Conservation (phyloP, 495 filamentous ascomycete species). For the Pyronema omphalodes region DNA sequence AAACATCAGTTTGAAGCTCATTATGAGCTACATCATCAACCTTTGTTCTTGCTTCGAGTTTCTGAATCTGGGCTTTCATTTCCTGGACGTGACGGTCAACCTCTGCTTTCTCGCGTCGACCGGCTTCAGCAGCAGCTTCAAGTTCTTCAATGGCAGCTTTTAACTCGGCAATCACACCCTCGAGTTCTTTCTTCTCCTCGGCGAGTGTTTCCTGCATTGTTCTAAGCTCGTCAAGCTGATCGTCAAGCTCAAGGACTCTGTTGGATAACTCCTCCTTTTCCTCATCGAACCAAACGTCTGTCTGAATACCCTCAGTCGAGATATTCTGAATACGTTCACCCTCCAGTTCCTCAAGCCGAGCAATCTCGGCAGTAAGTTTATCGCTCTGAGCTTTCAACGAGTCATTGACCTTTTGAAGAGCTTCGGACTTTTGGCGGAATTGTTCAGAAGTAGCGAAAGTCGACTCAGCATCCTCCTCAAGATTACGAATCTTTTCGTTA, state of each 20-base stretch:
- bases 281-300: conserved; percentile 13
- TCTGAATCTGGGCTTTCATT: conserved; percentile 2
- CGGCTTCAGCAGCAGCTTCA: conserved; percentile 8
- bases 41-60: conserved; percentile 4
- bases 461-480: conserved; percentile 10
- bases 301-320: conserved; percentile 11
- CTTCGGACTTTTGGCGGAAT: conserved; percentile 1
- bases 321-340: conserved; percentile 17
- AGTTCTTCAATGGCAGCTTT: conserved; percentile 8
- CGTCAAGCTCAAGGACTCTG: not conserved
- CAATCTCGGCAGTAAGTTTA: conserved; percentile 4
- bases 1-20: not conserved
- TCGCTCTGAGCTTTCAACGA: not conserved
- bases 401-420: conserved; percentile 6
- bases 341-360: conserved; percentile 18
- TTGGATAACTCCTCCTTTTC: conserved; percentile 3
- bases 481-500: conserved; percentile 7
- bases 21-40: not conserved
- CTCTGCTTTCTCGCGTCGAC: conserved; percentile 5
- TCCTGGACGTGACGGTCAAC: conserved; percentile 1
- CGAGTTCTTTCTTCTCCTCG: conserved; percentile 6
- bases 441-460: not conserved
- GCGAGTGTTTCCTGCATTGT: not conserved
- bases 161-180: conserved; percentile 3
- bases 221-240: conserved; percentile 2